Evolutionary conservation across 352 stramenopile genomes (phyloP), one percentile per base, ranked within the genome.

Genomic region (Pythium rishiriense): DNA sequence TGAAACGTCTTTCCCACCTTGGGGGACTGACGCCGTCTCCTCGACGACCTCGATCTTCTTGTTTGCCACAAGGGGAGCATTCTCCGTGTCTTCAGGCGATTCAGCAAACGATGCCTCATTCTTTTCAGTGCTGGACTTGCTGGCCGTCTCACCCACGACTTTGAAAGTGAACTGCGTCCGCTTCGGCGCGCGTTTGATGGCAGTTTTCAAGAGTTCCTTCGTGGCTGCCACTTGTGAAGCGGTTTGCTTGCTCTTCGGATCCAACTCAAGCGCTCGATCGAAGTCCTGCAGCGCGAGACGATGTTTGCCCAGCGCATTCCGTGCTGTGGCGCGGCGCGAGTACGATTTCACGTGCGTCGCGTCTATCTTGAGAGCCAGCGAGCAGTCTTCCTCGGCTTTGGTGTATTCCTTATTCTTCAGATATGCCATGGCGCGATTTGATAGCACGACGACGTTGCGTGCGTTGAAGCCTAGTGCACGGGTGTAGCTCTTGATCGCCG

Each of bases 401-500:
- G 72, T 70, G 69, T 88, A 96, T 60, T 97, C 78, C 28, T 81
- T 76, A 49, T 96, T 93, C 73, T 96, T 94, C 56, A 98, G 63
- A 37, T 90, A 86, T 9, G 85, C 88, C 81, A 98, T 95, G 19
- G 94, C 93, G 9, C 92, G 82, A 66, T 98, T 98, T 24, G 93
- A 93, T 21, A 95, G 76, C 39, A 97, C 79, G 46, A 94, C 69
- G 0, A 76, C 74, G 43, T 94, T 94, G 11, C 73, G 73, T 4
- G 76, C 59, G 49, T 94, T 78, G 57, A 88, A 86, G 0, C 85
- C 79, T n/a, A 97, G 68, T 14, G 80, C 91, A 1, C 83, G 75
- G 21, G 92, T 97, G 69, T 98, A 98, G 68, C 79, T 93, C 54
- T 89, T 82, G 50, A 97, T 84, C 17, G 94, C 90, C 39, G 87